Evolutionary conservation across 2,329 filamentous ascomycete species (phyloP).

Genomic region (Chalaropsis ovoidea): DNA sequence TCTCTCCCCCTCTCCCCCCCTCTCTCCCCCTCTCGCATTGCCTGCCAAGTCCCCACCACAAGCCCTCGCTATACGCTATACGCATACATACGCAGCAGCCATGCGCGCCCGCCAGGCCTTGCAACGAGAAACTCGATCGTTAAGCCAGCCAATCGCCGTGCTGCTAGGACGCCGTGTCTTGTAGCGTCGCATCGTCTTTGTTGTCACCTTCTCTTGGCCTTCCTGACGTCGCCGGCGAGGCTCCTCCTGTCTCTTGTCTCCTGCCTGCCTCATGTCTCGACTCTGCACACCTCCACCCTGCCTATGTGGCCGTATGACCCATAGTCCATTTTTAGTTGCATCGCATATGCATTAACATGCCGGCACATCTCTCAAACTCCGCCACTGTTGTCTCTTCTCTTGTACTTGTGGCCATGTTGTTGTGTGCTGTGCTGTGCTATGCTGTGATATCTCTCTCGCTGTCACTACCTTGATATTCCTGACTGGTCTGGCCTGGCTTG

Average conservation of each 20-base stretch:
- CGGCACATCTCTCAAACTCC: slow-evolving; percentile 6
- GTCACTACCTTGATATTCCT: not conserved
- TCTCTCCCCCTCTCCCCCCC: no score
- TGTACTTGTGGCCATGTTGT: not conserved
- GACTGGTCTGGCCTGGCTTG: not conserved
- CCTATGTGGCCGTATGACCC: no score
- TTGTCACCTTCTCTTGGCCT: slow-evolving; percentile 11
- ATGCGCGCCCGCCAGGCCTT: not conserved
- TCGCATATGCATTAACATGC: slow-evolving; percentile 8
- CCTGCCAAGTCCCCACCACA: no score
- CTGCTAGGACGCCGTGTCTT: not conserved
- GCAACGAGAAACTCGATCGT: not conserved
- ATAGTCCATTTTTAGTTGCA: slow-evolving; percentile 5
- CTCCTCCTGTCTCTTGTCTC: not conserved
- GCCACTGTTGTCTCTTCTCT: not conserved
- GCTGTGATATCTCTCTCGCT: not conserved
- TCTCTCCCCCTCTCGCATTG: no score
- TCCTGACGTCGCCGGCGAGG: not conserved
- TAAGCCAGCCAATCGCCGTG: not conserved
- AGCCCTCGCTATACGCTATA: not conserved
- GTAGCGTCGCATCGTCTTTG: not conserved
- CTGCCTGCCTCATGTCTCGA: not conserved
- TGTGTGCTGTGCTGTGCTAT: not conserved
- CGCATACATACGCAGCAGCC: not conserved
- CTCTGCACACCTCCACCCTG: not conserved